Base-by-base conservation (phyloP, 345 rosid species). In the Lumnitzera racemosa region DNA sequence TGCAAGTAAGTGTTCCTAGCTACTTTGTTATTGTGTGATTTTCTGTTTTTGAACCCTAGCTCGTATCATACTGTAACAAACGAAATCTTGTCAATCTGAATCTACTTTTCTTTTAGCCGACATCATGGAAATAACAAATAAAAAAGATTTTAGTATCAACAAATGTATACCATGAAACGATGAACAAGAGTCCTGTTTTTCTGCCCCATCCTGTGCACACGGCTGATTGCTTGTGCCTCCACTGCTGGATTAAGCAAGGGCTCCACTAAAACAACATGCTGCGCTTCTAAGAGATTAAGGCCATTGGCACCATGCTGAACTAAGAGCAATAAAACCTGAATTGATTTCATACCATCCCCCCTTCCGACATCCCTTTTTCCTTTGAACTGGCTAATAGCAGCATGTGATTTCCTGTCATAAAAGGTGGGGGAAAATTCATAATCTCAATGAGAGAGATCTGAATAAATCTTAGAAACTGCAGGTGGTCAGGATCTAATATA, bases 291-390 rank as follows among this genome's bases (percentile, higher is more conserved):
- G 55, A 92, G 97, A 68, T 92, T 92, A 52, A 92, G 94, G 46
- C 98, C 98, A 57, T 92, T 92, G 15, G 98, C 98, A 54, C 97
- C 98, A 73, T 92, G 97, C 56, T 89, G 96, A 72, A 89, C 81
- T 70, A 92, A 73, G 51, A 92, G 87, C 80, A 92, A 51, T 61
- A 89, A 56, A 24, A 92, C 98, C 71, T 92, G 98, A 65, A 85
- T 60, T 47, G 71, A 61, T 46, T 70, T 73, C 24, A 29, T 55
- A 25, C 29, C 41, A 51, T 57, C 66, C 70, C 66, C 71, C 61
- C 58, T 75, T 16, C 53, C 74, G 55, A 61, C 61, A 51, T 31
- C 51, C 51, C 67, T 61, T 68, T 77, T 80, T 68, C 82, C 90
- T 65, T 75, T 85, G 62, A 92, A 89, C 75, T 77, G 82, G 70